A percentile compares a stretch with the other conserved stretches of the same genome.
phyloP scores from a whole-genome alignment of 2,329 filamentous ascomycete genomes.

The Xylaria sp. region DNA sequence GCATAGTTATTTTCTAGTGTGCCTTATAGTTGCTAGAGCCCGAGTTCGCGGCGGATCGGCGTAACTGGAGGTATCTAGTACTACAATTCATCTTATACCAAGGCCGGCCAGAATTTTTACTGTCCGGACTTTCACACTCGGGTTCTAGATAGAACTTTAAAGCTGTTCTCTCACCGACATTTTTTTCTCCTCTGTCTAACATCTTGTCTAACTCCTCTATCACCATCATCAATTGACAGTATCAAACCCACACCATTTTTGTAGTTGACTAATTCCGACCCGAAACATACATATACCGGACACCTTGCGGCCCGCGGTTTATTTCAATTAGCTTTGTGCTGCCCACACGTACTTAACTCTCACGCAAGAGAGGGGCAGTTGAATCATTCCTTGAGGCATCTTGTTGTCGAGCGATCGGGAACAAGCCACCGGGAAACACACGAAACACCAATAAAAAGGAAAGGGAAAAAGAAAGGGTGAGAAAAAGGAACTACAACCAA shows the following conservation, averaged over 20 bases:
- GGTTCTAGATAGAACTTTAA: not conserved
- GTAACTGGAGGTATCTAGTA: not conserved
- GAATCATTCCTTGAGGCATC: not conserved
- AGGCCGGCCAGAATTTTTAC: conserved; percentile 1
- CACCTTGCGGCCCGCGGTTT: no score
- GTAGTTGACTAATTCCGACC: not conserved
- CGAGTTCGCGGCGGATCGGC: not conserved
- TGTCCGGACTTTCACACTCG: not conserved
- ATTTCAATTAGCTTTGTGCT: conserved; percentile 10
- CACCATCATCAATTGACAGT: not conserved
- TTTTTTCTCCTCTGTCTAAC: not conserved
- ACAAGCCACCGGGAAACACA: no score
- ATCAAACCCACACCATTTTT: not conserved
- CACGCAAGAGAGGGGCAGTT: not conserved
- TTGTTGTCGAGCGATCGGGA: not conserved
- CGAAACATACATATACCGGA: no score
- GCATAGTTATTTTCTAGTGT: no score
- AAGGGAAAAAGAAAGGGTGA: not conserved
- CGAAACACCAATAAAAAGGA: no score
- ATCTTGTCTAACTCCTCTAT: conserved; percentile 5
- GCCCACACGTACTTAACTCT: not conserved
- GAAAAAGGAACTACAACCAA: not conserved
- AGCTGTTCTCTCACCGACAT: conserved; percentile 11
- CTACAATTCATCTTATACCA: not conserved
- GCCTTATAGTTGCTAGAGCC: no score